Evolutionary conservation across 164 flowering plant species (phyloP).

Genomic region (Aristolochia fimbriata): DNA sequence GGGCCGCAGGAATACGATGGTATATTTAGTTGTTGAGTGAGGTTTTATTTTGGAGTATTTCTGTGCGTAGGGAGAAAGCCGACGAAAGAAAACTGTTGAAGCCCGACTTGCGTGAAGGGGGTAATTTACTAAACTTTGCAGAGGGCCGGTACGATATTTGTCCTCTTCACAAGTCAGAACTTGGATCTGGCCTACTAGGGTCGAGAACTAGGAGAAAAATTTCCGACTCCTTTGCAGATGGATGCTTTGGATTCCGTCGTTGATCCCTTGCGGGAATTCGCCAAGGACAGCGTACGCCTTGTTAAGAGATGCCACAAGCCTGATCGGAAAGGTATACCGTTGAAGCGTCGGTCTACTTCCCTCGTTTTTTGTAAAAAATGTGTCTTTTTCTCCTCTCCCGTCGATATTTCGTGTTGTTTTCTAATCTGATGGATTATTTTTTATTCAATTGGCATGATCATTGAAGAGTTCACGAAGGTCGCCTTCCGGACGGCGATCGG

Average conservation of each 20-base stretch:
- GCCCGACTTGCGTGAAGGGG: too few species aligned
- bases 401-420: background rate
- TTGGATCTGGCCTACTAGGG: background rate
- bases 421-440: background rate
- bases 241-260: slow-evolving; percentile 54
- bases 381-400: background rate
- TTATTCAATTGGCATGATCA: background rate
- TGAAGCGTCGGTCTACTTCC: too few species aligned
- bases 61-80: too few species aligned
- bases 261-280: slow-evolving; percentile 60
- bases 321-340: slow-evolving; percentile 50
- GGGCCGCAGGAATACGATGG: too few species aligned
- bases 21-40: too few species aligned
- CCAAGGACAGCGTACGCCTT: slow-evolving; percentile 65
- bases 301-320: slow-evolving; percentile 79
- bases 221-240: slow-evolving; percentile 15
- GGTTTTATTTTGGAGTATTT: too few species aligned
- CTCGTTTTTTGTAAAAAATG: background rate
- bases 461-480: slow-evolving; percentile 54
- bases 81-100: too few species aligned
- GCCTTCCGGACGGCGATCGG: slow-evolving; percentile 60
- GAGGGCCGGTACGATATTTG: too few species aligned
- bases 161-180: too few species aligned
- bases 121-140: too few species aligned
- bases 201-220: slow-evolving; percentile 1